Evolutionary conservation across 164 flowering plant species (phyloP), one percentile per base, ranked within the genome.

Genomic region (Akebia trifoliata): DNA sequence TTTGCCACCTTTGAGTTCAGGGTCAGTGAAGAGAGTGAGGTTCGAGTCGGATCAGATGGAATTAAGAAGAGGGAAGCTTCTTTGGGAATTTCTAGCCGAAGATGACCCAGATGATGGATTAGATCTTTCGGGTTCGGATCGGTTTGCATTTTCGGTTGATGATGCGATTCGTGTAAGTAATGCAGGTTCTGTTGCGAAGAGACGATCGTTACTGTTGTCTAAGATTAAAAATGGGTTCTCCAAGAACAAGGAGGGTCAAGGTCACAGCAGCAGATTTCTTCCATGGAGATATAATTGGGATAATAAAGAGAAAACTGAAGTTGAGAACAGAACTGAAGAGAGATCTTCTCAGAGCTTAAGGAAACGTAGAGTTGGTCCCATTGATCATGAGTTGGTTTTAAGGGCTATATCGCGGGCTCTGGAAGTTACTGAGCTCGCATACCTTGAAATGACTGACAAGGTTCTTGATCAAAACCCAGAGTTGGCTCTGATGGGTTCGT

Each of bases 401-500:
- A 71, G 82, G 56, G 97, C 99, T 58, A 66, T 94, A 69, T 80
- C 95, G 1, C 62, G 80, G 68, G 99, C 93, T 36, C 73, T 94
- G 12, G 95, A 86, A 62, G 65, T 71, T 12, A 85, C 95, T 8
- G 99, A 94, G 72, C 58, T 66, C 5, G 90, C 85, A 0, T 94
- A 86, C 67, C 65, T 94, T 63, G 95, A 90, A 37, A 81, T 94
- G 96, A 88, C 93, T 1, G 96, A 94, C 56, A 83, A 78, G 75
- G 78, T 86, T 58, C 80, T 90, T 62, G 96, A 86, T 70, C 74
- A 66, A 9, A 84, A 86, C 68, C 95, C 97, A 0, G 99, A 94
- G 76, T 80, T 94, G 43, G 97, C 97, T 0, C 64, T 94, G 67
- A 90, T 90, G 97, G 99, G 99, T 44, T 94, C 99, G 0, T 94